A percentile compares a stretch with the other conserved stretches of the same genome.
Evolutionary conservation across 371 early-diverging fungal species (phyloP).

Genomic region (Nematocida homosporus): DNA sequence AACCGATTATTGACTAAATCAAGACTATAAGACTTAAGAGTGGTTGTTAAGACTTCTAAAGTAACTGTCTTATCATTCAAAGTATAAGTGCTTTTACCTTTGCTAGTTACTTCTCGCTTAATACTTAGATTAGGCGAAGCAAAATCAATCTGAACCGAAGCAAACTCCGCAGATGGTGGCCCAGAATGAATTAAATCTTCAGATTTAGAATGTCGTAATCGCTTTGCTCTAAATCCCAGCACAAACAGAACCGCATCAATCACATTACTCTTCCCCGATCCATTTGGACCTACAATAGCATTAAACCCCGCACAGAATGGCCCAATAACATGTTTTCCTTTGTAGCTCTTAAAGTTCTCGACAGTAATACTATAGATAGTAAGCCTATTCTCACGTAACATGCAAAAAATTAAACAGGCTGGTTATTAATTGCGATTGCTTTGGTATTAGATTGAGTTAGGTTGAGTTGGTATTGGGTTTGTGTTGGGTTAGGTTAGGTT

Average conservation of each 20-base stretch:
- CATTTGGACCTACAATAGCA: conserved; percentile 88
- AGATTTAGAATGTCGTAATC: conserved; percentile 90
- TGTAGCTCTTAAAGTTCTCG: conserved; percentile 68
- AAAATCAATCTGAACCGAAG: conserved; percentile 74
- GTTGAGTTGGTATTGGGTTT: too few species aligned
- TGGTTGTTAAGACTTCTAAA: conserved; percentile 68
- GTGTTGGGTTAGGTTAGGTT: background rate
- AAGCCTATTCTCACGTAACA: conserved; percentile 24
- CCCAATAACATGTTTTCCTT: conserved; percentile 62
- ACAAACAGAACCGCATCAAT: conserved; percentile 97
- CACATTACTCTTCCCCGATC: conserved; percentile 98
- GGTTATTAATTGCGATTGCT: background rate
- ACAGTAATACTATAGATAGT: conserved; percentile 53
- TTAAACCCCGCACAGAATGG: conserved; percentile 68
- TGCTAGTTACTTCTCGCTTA: conserved; percentile 36
- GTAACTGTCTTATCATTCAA: conserved; percentile 57
- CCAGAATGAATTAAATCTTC: conserved; percentile 92
- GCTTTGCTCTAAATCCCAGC: conserved; percentile 95
- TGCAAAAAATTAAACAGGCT: conserved; percentile 33
- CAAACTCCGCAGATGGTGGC: conserved; percentile 73
- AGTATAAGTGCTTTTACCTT: conserved; percentile 56
- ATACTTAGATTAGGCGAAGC: conserved; percentile 69
- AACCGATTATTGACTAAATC: conserved; percentile 97
- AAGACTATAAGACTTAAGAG: conserved; percentile 81
- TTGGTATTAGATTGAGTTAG: conserved; percentile 11